These are phyloP conservation scores for Madurella fahalii DNA, from an alignment of 2,329 filamentous ascomycete genomes.

Conservation along the genomic window DNA sequence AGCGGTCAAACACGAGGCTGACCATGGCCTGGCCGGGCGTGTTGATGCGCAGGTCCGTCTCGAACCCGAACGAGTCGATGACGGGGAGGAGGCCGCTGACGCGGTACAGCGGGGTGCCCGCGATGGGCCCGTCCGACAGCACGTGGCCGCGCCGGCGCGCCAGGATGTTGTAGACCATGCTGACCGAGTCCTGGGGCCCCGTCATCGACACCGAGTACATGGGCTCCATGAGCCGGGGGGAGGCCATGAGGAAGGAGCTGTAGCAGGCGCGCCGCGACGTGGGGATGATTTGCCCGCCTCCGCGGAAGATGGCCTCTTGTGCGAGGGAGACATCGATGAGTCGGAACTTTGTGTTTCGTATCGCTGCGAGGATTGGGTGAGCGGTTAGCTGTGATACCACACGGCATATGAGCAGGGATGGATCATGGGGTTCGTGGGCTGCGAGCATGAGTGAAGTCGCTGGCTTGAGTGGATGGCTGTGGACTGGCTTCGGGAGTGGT, in stretches of 20 bases:
- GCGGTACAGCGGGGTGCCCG: conserved; percentile 88
- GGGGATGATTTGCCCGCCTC: conserved; percentile 95
- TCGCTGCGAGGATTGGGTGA: conserved; percentile 51
- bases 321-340: conserved; percentile 87
- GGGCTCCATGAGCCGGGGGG: conserved; percentile 93
- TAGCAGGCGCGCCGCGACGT: conserved; percentile 91
- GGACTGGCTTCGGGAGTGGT: too few relatives aligned
- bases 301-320: conserved; percentile 86
- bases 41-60: conserved; percentile 94
- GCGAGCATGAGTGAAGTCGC: not conserved
- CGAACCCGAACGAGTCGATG: conserved; percentile 96
- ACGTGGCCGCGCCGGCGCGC: conserved; percentile 87
- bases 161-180: conserved; percentile 86
- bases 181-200: conserved; percentile 83
- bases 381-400: not conserved
- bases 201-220: conserved; percentile 91
- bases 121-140: conserved; percentile 86
- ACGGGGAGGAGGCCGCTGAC: conserved; percentile 90
- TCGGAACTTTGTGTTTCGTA: conserved; percentile 96
- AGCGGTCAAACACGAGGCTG: conserved; percentile 89
- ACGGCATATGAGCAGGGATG: not conserved
- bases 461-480: not conserved
- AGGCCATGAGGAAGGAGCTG: conserved; percentile 94
- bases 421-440: not conserved
- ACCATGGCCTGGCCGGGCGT: conserved; percentile 90